phyloP scores from a whole-genome alignment of 257 asterid species.

The Gentiana dahurica region DNA sequence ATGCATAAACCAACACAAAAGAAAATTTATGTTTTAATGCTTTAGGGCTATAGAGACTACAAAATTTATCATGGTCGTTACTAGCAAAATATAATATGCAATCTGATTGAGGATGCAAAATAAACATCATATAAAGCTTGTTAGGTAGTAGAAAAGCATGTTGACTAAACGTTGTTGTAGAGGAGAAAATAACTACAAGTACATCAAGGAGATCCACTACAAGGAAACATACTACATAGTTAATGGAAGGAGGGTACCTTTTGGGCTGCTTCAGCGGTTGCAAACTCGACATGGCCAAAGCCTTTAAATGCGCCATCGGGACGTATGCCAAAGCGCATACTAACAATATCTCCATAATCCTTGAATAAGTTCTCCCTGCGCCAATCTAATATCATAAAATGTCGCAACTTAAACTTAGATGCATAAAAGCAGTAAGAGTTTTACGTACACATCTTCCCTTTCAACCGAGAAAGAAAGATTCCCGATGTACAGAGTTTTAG shows the following conservation, averaged over 20 bases:
- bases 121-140: no score
- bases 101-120: no score
- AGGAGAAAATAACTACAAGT: no score
- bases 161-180: no score
- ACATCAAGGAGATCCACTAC: no score
- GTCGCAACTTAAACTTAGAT: background rate
- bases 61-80: no score
- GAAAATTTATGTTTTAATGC: no score
- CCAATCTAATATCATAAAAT: background rate
- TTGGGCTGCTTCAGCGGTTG: conserved; percentile 52
- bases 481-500: conserved; percentile 67
- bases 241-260: conserved; percentile 30
- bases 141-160: no score
- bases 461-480: conserved; percentile 52
- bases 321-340: conserved; percentile 46
- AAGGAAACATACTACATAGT: no score
- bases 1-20: no score
- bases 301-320: conserved; percentile 60
- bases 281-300: conserved; percentile 88
- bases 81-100: no score
- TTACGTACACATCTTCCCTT: conserved; percentile 54
- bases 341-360: conserved; percentile 57
- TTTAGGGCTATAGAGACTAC: no score
- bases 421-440: background rate
- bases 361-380: conserved; percentile 66